phyloP scores from a whole-genome alignment of 345 rosid species.

The Heritiera fomes region DNA sequence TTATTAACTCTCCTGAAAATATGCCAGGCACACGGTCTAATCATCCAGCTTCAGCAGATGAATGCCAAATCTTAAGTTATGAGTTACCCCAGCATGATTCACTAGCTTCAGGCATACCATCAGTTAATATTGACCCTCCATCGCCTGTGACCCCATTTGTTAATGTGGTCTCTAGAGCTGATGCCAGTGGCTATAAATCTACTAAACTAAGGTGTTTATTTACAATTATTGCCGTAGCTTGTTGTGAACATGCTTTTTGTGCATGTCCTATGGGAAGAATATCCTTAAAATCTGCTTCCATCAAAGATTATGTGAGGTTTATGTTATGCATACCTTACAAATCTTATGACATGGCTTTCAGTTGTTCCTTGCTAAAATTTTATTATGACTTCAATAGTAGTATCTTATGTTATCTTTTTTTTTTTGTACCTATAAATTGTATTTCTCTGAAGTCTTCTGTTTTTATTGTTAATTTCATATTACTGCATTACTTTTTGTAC shows the following conservation, averaged over 20 bases:
- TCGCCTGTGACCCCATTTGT: slow-evolving; percentile 35
- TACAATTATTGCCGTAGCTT: background rate
- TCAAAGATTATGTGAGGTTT: background rate
- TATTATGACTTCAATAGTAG: background rate
- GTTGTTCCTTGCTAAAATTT: background rate
- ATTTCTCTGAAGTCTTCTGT: background rate
- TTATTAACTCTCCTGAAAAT: slow-evolving; percentile 35
- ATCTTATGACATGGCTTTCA: background rate
- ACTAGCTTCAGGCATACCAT: slow-evolving; percentile 27
- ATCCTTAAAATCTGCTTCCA: background rate
- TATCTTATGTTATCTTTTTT: background rate
- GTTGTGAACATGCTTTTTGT: background rate
- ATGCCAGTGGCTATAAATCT: slow-evolving; percentile 37
- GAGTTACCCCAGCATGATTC: slow-evolving; percentile 35
- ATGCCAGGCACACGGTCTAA: slow-evolving; percentile 20
- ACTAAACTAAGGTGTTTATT: slow-evolving; percentile 48
- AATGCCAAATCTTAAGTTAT: slow-evolving; percentile 29
- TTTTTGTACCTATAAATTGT: background rate
- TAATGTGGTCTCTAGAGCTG: slow-evolving; percentile 29
- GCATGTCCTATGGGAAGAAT: background rate
- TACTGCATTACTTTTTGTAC: background rate
- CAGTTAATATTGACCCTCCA: slow-evolving; percentile 26
- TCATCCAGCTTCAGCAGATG: slow-evolving; percentile 25
- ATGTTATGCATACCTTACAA: background rate
- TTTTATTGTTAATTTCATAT: background rate